Base-by-base conservation (phyloP, 495 filamentous ascomycete species). In the Xylaria cubensis region DNA sequence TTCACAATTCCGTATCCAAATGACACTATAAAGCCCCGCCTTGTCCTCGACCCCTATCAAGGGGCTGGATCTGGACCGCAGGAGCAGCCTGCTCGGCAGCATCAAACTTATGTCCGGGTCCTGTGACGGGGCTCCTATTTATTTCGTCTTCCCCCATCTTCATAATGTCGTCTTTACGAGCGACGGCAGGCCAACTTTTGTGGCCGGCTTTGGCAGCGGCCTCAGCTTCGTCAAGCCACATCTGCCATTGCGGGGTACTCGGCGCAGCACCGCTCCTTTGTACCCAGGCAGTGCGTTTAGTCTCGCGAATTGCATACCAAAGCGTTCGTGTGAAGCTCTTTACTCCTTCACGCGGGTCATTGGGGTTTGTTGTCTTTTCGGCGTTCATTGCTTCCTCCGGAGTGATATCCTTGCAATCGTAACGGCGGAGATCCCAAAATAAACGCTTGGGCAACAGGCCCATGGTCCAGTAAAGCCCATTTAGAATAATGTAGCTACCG, bases 401-500 rank as follows among this genome's bases (percentile, higher is more conserved):
- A 5, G 83, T 87, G 48, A 83, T 73, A 58, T 84, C 82, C 6
- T 61, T 46, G 29, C 77, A 77, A 0, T 81, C 69, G 69, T 88
- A 89, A 19, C 82, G 74, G 10, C 77, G 74, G 48, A 89, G 68
- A 64, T 88, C 86, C 87, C 88, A 89, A 74, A 88, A 86, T 39
- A 74, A 76, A 21, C 74, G 29, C 69, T 81, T 80, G 0, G 84
- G 83, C 21, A 89, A 61, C 72, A 90, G 66, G 13, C 87, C 84
- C 69, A 85, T 82, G 13, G 78, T 78, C 89, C 89, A 91, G 77
- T 90, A 92, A 0, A 86, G 69, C 12, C 86, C 86, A 71, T 92
- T 92, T 26, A 91, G 81, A 13, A 86, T 67, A 65, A 91, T 87
- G 71, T 91, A 91, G 9, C 82, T 79, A 21, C 76, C 78, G 17